Base-by-base conservation (phyloP, 2,329 filamentous ascomycete genomes). In the Bipolaris zeicola region DNA sequence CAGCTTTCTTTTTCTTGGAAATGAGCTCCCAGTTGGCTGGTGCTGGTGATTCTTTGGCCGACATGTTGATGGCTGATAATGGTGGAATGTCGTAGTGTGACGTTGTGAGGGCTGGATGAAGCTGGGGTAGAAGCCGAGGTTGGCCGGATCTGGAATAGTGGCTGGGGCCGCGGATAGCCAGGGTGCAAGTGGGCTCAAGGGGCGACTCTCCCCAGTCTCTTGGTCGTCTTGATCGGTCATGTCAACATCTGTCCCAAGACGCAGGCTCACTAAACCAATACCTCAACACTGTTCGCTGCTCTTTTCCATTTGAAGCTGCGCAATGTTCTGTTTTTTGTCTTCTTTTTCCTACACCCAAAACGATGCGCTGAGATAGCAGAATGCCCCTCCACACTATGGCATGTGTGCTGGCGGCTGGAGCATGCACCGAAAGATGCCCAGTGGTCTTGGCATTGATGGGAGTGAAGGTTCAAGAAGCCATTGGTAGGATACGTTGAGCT, bases 1-100 rank as follows among this genome's bases (percentile, higher is more conserved):
- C 71, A 34, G 75, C 71, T 58, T 79, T 76, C 63, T 82, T 81
- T 55, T 73, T 74, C 52, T 64, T 67, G 14, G 79, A 71, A 8
- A 80, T 74, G 8, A 69, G 61, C 58, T 77, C 68, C 78, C 79
- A 81, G 37, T 64, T 68, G 39, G 61, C 36, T n/a, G 53, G 58
- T 14, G 60, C 6, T 6, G 50, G 49, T 3, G 53, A 34, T 28
- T 51, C 54, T 5, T 53, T n/a, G 46, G 60, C 54, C 2, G 58
- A 54, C 66, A 69, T 68, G 34, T 52, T 55, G 41, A 34, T 47
- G 18, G 10, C 49, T 57, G 33, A 41, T 33, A 43, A 31, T n/a
- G 42, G 43, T 11, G 14, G 24, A 22, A 41, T 47, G 24, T 20
- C 13, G 16, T 33, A 24, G 10, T 5, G 28, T 51, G 37, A 43